A percentile compares a stretch with the other conserved stretches of the same genome.
phyloP scores from a whole-genome alignment of 2,329 filamentous ascomycete genomes.

The Pseudogymnoascus sp. region DNA sequence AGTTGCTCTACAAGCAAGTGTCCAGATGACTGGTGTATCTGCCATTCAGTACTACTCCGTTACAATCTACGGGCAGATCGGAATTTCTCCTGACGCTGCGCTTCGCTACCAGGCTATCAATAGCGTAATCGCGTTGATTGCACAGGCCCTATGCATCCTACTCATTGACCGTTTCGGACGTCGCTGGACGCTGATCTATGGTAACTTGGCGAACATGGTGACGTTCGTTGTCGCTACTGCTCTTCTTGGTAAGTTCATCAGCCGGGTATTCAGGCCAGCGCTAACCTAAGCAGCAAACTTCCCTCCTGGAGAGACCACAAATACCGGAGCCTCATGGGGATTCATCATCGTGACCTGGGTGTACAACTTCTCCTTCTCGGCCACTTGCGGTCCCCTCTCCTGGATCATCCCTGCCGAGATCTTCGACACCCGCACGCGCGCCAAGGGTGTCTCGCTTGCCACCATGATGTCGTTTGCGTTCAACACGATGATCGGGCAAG shows the following conservation, averaged over 20 bases:
- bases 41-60: slow-evolving; percentile 57
- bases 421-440: slow-evolving; percentile 67
- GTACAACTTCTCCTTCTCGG: slow-evolving; percentile 70
- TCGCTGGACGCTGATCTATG: slow-evolving; percentile 61
- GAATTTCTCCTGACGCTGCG: slow-evolving; percentile 46
- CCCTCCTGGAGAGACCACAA: slow-evolving; percentile 45
- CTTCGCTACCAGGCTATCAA: slow-evolving; percentile 59
- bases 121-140: slow-evolving; percentile 51
- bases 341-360: slow-evolving; percentile 73
- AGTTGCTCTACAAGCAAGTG: slow-evolving; percentile 50
- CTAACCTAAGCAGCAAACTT: slow-evolving; percentile 35
- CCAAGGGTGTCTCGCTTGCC: slow-evolving; percentile 66
- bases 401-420: slow-evolving; percentile 61
- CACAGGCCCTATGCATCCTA: slow-evolving; percentile 50
- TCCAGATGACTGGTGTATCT: slow-evolving; percentile 59
- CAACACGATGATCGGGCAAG: slow-evolving; percentile 67
- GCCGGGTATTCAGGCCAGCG: neutral
- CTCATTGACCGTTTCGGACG: slow-evolving; percentile 62
- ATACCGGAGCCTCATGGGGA: slow-evolving; percentile 54
- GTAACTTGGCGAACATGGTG: slow-evolving; percentile 62
- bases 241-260: slow-evolving; percentile 31
- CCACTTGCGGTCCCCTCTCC: slow-evolving; percentile 59
- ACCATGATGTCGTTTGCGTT: slow-evolving; percentile 67
- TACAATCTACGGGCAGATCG: slow-evolving; percentile 49
- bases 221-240: slow-evolving; percentile 62